Conservation (phyloP, 2,329 filamentous ascomycete genomes). For the Drechslerella dactyloides region DNA sequence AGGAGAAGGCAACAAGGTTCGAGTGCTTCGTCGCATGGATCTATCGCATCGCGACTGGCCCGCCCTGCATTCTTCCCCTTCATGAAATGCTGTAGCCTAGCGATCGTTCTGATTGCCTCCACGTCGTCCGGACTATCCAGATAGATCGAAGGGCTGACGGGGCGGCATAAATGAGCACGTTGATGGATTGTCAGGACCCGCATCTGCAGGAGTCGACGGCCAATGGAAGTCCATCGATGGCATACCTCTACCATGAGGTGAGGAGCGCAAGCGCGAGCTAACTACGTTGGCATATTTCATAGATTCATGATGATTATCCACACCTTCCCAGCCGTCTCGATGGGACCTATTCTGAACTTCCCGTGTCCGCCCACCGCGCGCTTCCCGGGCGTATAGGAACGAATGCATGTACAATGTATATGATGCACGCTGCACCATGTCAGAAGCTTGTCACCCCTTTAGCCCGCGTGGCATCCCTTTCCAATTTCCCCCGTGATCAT, state of each 20-base stretch:
- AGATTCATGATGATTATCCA: neutral
- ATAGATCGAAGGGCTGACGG: conserved; percentile 28
- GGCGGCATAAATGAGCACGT: conserved; percentile 19
- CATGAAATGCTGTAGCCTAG: conserved; percentile 33
- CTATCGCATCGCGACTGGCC: conserved; percentile 29
- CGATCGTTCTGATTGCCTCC: conserved; percentile 16
- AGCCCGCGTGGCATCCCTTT: conserved; percentile 34
- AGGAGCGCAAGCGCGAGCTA: conserved; percentile 1
- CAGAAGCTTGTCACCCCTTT: conserved; percentile 25
- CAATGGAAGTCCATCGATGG: conserved; percentile 23
- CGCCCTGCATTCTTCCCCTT: conserved; percentile 9
- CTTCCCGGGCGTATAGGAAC: neutral
- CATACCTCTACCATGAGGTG: conserved; percentile 15
- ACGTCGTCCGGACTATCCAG: neutral
- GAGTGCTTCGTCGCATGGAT: conserved; percentile 12
- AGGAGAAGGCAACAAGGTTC: neutral
- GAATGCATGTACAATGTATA: neutral
- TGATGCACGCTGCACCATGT: conserved; percentile 3
- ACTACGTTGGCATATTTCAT: neutral
- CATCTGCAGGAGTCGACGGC: conserved; percentile 28
- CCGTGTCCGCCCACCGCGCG: conserved; percentile 11
- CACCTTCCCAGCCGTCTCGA: neutral
- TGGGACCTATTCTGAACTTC: conserved; percentile 1
- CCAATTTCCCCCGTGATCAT: conserved; percentile 43
- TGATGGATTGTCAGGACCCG: conserved; percentile 28